Percentiles rank a stretch among this genome's conserved stretches.
These are phyloP conservation scores for Emericellopsis cladophorae DNA, from an alignment of 2,329 filamentous ascomycete genomes.

Conservation along the genomic window DNA sequence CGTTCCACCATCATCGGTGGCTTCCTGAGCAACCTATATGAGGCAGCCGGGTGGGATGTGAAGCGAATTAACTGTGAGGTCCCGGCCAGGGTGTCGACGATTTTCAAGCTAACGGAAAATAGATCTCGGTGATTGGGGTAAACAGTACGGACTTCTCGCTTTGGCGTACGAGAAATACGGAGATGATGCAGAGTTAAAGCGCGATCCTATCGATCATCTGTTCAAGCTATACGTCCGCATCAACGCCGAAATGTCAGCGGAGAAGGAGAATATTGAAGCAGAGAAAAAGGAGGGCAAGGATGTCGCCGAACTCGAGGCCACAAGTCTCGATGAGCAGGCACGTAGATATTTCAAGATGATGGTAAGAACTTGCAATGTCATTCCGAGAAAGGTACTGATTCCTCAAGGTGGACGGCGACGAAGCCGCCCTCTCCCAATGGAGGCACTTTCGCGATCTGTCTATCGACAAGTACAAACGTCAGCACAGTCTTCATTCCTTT, in stretches of 20 bases:
- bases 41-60: slow-evolving; percentile 61
- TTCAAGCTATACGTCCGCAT: slow-evolving; percentile 75
- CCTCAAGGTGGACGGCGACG: slow-evolving; percentile 46
- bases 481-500: neutral
- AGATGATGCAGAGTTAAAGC: slow-evolving; percentile 54
- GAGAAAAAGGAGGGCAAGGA: slow-evolving; percentile 41
- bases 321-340: slow-evolving; percentile 60
- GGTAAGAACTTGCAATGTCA: slow-evolving; percentile 10
- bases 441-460: slow-evolving; percentile 53
- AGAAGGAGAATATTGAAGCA: slow-evolving; percentile 53
- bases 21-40: slow-evolving; percentile 62
- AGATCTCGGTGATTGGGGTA: slow-evolving; percentile 72
- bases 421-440: slow-evolving; percentile 48
- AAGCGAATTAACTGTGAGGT: slow-evolving; percentile 48
- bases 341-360: slow-evolving; percentile 60
- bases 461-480: slow-evolving; percentile 48
- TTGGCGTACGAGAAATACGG: slow-evolving; percentile 67
- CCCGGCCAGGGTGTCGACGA: neutral
- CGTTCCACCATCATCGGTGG: slow-evolving; percentile 70
- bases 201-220: slow-evolving; percentile 70
- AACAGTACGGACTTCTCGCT: slow-evolving; percentile 62
- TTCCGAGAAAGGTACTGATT: neutral
- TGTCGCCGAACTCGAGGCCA: slow-evolving; percentile 31
- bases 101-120: no score
- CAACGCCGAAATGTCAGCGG: slow-evolving; percentile 51